Evolutionary conservation across 1,284 basidiomycete genomes (phyloP), one percentile per base, ranked within the genome.

Genomic region (Rhizoctonia solani): DNA sequence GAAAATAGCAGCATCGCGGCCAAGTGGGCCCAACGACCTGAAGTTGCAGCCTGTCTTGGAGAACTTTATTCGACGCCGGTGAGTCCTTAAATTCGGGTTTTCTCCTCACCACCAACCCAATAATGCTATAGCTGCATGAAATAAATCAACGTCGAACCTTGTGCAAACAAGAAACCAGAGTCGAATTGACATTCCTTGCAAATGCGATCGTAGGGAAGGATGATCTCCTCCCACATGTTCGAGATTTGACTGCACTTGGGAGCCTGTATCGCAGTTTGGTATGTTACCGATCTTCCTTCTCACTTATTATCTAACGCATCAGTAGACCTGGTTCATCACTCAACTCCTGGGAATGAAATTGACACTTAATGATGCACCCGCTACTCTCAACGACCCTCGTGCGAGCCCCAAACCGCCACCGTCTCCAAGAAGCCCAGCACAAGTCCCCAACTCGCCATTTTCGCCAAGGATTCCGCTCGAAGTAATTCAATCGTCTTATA

Each of bases 211-310:
- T 96, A 19, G 75, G 78, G 11, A 85, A 85, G 72, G 79, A 81
- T 21, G 87, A 96, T 71, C 81, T 98, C n/a, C 84, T 96, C 56
- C 79, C 84, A 14, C 91, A 92, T 0, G 79, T 83, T 34, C 87
- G 92, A 32, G 65, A 90, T 74, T 78, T 98, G 21, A 81, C 88
- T 67, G 86, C 88, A 0, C 78, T 98, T 44, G 90, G 91, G 9
- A 87, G 87, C 71, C 78, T 99, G 41, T 90, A 96, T 75, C 88
- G 87, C 73, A 97, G 92, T 75, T 83, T 95, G 74, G 93, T 96
- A 54, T 50, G 66, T 54, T 21, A 63, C 23, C 44, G 14, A 25
- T 32, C 66, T 52, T 68, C n/a, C 19, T 56, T 37, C 54, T 65
- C 54, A 4, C 54, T 23, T 23, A 56, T 16, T 9, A 50, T 30